phyloP scores from a whole-genome alignment of 1,284 basidiomycete genomes.

The Abortiporus biennis region DNA sequence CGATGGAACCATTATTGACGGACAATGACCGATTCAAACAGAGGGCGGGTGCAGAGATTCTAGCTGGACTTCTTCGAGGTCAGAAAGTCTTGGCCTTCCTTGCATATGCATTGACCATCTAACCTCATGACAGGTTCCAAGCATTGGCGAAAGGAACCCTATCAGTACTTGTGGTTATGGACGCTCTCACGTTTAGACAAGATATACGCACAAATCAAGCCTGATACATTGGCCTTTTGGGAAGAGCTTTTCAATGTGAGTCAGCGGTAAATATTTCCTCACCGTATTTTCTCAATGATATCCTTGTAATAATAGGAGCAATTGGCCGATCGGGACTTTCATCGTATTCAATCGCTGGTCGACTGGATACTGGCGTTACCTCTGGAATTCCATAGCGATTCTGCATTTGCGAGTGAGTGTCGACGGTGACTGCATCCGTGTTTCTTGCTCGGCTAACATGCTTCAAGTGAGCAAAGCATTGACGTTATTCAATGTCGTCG shows the following conservation, averaged over 20 bases:
- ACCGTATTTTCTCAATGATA: conserved; percentile 4
- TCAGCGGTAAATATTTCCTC: conserved; percentile 4
- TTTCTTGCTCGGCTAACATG: conserved; percentile 10
- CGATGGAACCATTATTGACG: conserved; percentile 55
- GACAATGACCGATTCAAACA: conserved; percentile 88
- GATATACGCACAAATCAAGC: conserved; percentile 77
- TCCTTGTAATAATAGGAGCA: conserved; percentile 42
- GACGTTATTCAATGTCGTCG: conserved; percentile 50
- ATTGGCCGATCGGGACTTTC: conserved; percentile 77
- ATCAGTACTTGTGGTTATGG: conserved; percentile 78
- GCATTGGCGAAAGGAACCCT: conserved; percentile 74
- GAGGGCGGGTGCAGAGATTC: conserved; percentile 83
- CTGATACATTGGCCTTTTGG: conserved; percentile 79
- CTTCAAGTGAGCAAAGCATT: conserved; percentile 64
- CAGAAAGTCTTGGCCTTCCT: conserved; percentile 8
- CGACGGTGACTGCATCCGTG: background rate
- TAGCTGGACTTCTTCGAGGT: conserved; percentile 74
- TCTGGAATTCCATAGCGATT: conserved; percentile 77
- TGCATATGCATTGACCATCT: conserved; percentile 6
- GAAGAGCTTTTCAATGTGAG: conserved; percentile 58
- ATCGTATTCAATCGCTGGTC: conserved; percentile 73
- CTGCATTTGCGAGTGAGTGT: conserved; percentile 64
- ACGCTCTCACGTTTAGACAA: conserved; percentile 59
- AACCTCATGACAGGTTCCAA: conserved; percentile 62
- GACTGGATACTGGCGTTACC: conserved; percentile 77